A percentile compares a stretch with the other conserved stretches of the same genome.
Evolutionary conservation across 23 red algal species (phyloP).

Genomic region (Gracilaria gracilis): DNA sequence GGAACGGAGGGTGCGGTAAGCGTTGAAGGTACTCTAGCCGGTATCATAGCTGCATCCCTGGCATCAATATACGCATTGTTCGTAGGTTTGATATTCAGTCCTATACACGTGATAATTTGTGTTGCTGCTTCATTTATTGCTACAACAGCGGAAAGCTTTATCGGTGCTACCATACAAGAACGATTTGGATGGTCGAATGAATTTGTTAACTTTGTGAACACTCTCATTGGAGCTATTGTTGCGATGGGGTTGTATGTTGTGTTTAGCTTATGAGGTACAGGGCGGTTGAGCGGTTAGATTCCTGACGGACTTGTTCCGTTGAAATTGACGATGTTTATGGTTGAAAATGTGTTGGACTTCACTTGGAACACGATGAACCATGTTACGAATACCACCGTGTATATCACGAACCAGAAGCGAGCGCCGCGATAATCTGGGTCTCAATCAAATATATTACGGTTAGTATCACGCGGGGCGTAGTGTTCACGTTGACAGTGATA

Average conservation of each 20-base stretch:
- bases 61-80: constrained; percentile 50
- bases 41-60: constrained; percentile 53
- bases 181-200: constrained; percentile 84
- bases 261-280: constrained; percentile 13
- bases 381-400: constrained; percentile 50
- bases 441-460: neutral
- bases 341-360: neutral
- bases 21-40: constrained; percentile 86
- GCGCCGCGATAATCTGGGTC: constrained; percentile 42
- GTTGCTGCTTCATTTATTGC: constrained; percentile 76
- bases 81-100: constrained; percentile 53
- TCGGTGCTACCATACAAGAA: constrained; percentile 81
- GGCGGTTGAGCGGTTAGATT: constrained; percentile 19
- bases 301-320: constrained; percentile 46
- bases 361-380: constrained; percentile 67
- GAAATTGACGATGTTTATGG: constrained; percentile 53
- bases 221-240: constrained; percentile 74
- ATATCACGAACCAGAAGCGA: constrained; percentile 56
- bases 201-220: constrained; percentile 95
- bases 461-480: too few species aligned
- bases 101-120: constrained; percentile 26
- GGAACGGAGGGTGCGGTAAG: constrained; percentile 97
- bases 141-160: constrained; percentile 78
- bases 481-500: too few species aligned
- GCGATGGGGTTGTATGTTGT: constrained; percentile 53